phyloP scores from a whole-genome alignment of 163 green algal genomes.

The Dunaliella salina region DNA sequence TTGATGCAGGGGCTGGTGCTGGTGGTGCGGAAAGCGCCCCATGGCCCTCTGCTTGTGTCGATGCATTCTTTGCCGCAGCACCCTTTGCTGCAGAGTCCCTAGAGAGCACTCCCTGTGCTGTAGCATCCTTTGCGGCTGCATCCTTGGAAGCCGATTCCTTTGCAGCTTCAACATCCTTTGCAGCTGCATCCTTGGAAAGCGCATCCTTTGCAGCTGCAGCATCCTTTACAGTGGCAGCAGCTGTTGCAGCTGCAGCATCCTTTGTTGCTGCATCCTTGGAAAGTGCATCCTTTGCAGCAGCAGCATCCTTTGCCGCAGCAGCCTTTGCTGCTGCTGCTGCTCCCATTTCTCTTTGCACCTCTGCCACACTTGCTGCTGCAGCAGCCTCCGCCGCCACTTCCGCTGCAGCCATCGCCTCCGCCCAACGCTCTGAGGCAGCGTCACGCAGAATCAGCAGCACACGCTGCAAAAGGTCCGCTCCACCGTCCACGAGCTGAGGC shows the following conservation, averaged over 20 bases:
- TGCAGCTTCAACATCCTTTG: not conserved
- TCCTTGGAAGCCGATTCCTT: not conserved
- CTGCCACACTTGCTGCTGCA: not conserved
- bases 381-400: not conserved
- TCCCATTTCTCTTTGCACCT: not conserved
- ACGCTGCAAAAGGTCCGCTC: slow-evolving; percentile 20
- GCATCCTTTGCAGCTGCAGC: not conserved
- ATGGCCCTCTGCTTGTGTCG: no score
- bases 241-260: not conserved
- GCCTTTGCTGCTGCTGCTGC: not conserved
- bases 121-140: not conserved
- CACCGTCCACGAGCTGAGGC: not conserved
- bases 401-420: not conserved
- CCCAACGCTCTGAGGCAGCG: not conserved
- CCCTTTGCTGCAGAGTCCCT: no score
- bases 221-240: not conserved
- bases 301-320: not conserved
- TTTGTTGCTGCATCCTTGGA: no score
- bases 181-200: not conserved
- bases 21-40: no score
- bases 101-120: no score
- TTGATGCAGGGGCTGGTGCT: not conserved
- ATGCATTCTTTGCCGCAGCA: no score
- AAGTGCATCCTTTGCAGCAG: no score
- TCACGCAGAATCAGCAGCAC: slow-evolving; percentile 21